These are phyloP conservation scores for Entomortierella beljakovae DNA, from an alignment of 192 early-diverging fungal species.

Conservation along the genomic window DNA sequence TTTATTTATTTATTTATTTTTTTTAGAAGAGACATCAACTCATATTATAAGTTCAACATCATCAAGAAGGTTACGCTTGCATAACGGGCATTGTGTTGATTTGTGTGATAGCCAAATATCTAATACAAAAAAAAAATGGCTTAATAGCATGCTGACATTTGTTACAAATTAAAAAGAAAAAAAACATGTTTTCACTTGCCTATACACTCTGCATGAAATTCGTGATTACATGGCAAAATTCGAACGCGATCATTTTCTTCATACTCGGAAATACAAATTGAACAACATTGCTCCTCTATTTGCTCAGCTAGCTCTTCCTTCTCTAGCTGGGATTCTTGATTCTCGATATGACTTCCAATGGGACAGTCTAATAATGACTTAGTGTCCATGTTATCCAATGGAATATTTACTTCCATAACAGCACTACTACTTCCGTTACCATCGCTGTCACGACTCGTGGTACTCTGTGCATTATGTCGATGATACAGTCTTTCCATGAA, in stretches of 20 bases:
- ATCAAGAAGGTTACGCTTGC: too few relatives aligned
- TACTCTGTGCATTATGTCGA: neutral
- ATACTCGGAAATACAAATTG: neutral
- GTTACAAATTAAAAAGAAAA: too few relatives aligned
- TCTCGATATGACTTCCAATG: too few relatives aligned
- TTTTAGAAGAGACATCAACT: too few relatives aligned
- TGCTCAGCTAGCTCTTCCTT: neutral
- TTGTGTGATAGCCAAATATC: too few relatives aligned
- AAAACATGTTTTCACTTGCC: neutral
- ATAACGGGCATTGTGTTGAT: too few relatives aligned
- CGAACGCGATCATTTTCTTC: neutral
- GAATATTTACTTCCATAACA: neutral
- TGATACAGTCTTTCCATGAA: conserved; percentile 4
- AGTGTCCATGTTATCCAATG: neutral
- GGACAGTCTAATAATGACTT: too few relatives aligned
- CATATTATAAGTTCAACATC: too few relatives aligned
- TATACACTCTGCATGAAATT: neutral
- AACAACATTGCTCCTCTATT: neutral
- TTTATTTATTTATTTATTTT: too few relatives aligned
- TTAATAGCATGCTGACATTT: too few relatives aligned
- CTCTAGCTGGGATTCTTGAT: too few relatives aligned
- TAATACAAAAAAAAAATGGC: too few relatives aligned
- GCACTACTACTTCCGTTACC: neutral
- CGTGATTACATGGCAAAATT: neutral
- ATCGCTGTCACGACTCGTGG: neutral